phyloP scores from a whole-genome alignment of 495 filamentous ascomycete genomes.

The Penicillium parvum region DNA sequence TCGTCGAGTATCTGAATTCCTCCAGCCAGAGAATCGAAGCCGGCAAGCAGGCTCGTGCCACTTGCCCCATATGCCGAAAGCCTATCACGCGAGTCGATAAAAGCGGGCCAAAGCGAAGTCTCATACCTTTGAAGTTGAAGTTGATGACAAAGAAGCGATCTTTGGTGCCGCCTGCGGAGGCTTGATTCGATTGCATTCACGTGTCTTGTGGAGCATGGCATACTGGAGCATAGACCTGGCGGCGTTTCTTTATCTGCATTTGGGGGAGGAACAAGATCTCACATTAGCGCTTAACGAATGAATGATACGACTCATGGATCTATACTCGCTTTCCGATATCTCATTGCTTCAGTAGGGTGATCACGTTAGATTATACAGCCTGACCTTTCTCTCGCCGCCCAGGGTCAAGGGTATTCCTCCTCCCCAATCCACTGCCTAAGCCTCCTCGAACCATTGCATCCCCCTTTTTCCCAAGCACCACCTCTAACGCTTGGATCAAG shows the following conservation, averaged over 20 bases:
- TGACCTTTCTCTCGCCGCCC: slow-evolving; percentile 23
- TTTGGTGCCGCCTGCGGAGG: neutral
- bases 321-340: neutral
- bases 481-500: slow-evolving; percentile 70
- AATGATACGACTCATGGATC: neutral
- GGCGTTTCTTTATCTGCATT: slow-evolving; percentile 3
- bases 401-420: slow-evolving; percentile 64
- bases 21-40: slow-evolving; percentile 3
- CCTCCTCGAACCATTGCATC: slow-evolving; percentile 43
- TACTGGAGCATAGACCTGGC: neutral
- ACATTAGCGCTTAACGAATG: neutral
- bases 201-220: neutral
- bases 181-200: neutral
- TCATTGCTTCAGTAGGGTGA: no score
- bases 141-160: slow-evolving; percentile 12
- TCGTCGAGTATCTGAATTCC: slow-evolving; percentile 13
- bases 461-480: slow-evolving; percentile 68
- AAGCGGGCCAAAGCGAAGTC: slow-evolving; percentile 10
- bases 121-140: slow-evolving; percentile 15
- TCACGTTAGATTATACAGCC: neutral
- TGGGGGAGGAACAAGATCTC: neutral
- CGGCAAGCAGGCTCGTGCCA: slow-evolving; percentile 5
- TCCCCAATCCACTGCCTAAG: slow-evolving; percentile 46
- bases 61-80: slow-evolving; percentile 21
- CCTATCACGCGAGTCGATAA: slow-evolving; percentile 8